Base-by-base conservation (phyloP, 495 filamentous ascomycete species). In the Ramalina intermedia region DNA sequence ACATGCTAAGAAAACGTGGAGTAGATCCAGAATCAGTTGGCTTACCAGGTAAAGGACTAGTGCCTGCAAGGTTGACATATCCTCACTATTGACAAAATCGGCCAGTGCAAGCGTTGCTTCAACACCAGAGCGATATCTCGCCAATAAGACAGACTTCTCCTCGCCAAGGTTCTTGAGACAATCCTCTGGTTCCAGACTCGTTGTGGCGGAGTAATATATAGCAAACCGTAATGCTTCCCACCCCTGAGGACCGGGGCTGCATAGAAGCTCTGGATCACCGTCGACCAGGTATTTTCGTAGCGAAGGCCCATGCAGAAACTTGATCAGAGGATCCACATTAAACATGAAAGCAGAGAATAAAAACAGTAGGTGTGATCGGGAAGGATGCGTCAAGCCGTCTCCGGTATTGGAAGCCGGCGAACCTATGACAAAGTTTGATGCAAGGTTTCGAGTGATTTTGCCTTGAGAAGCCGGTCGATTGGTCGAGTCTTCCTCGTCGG, bases 41-140 rank as follows among this genome's bases (percentile, higher is more conserved):
- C 61, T 23, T 60, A 75, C 69, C 50, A 74, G 50, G 40, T 66
- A 79, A 2, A 81, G 61, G 24, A 74, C 67, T 53, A 77, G 76
- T 8, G 74, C 74, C 55, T 78, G 76, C 18, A 81, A 55, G 13
- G 77, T 69, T 24, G 73, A 68, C 26, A 74, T 60, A 45, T 80
- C 75, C 48, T 74, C 68, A 0, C 71, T 75, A 1, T 61, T 66
- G 3, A 79, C 56, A 51, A 78, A 74, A 48, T 75, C 72, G 1
- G 71, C 70, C 24, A 62, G 58, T 35, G 67, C 67, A 14, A 80
- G 55, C 1, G 72, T 66, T 37, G 65, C 59, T 53, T 79, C 73
- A 9, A 70, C 56, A 5, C 63, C 69, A 18, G 63, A 69, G 11
- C 70, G 71, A 45, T 77, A 76, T 21, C 63, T 62, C 7, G 61